These are phyloP conservation scores for Colletotrichum godetiae DNA, from an alignment of 2,329 filamentous ascomycete species.

Conservation along the genomic window DNA sequence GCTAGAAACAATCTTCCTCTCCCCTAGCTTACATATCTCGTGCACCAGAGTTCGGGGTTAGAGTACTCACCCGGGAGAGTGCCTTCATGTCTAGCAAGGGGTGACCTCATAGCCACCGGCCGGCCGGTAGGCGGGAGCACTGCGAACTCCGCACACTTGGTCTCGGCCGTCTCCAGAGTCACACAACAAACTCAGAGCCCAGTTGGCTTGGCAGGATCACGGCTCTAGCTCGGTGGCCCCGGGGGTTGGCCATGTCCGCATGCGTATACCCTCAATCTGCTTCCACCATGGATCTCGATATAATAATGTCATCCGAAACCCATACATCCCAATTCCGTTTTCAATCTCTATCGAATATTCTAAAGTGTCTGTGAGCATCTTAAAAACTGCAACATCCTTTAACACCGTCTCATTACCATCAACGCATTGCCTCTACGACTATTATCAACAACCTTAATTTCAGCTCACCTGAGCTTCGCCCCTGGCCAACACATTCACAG, in stretches of 20 bases:
- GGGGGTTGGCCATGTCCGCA: conserved; percentile 20
- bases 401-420: no score
- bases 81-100: background rate
- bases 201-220: background rate
- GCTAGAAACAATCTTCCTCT: background rate
- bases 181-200: background rate
- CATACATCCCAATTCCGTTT: background rate
- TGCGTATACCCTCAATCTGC: background rate
- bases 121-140: conserved; percentile 23
- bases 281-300: background rate
- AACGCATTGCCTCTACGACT: background rate
- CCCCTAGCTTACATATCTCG: background rate
- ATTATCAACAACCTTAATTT: background rate
- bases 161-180: background rate
- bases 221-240: conserved; percentile 12
- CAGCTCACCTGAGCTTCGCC: conserved; percentile 18
- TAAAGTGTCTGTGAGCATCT: background rate
- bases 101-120: conserved; percentile 25
- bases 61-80: background rate
- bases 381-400: background rate
- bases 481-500: background rate
- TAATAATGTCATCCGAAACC: conserved; percentile 13
- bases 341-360: background rate
- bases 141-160: conserved; percentile 23
- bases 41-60: background rate